Base-by-base conservation (phyloP, 495 filamentous ascomycete genomes). In the Saxophila tyrrhenica region DNA sequence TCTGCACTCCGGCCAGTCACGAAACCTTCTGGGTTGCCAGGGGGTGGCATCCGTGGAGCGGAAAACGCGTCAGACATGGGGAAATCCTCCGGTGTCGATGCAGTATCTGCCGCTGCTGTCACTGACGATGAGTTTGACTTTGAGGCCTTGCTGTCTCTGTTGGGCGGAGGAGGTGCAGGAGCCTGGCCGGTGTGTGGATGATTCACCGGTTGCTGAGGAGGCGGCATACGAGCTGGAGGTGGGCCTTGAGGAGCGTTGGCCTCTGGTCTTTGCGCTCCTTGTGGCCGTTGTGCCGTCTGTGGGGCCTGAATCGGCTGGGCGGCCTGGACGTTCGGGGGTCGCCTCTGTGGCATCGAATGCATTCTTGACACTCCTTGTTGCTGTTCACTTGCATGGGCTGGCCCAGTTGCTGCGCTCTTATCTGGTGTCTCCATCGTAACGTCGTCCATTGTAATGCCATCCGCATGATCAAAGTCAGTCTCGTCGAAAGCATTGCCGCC, bases 1-100 rank as follows among this genome's bases (percentile, higher is more conserved):
- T 69, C 67, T 13, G 84, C 83, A 52, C 80, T 86, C 48, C 84
- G 75, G 5, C 85, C 86, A 0, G 87, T 89, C 63, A 84, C 87
- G 71, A 95, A 95, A 2, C 81, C 80, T 10, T 52, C 54, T 3
- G 54, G 56, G 47, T n/a, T 16, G 17, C 48, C 59, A n/a, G 58
- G 54, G 1, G 58, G 61, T 5, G 56, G 56, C 23, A 46, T 22
- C 1, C 55, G 47, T n/a, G 59, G 59, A n/a, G 48, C 20, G 7
- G 54, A 47, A 1, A 57, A 23, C 32, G 19, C 23, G 35, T 45
- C 16, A 15, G 1, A 17, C 35, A 13, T 16, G 2, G 29, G 1
- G 13, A 13, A 35, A 5, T 13, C 29, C 5, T 35, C 29, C 29
- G 7, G 5, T 44, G 35, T 48, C 8, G 53, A 47, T 11, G 57